These are phyloP conservation scores for Polyplosphaeria fusca DNA, from an alignment of 495 filamentous ascomycete species.

Conservation along the genomic window DNA sequence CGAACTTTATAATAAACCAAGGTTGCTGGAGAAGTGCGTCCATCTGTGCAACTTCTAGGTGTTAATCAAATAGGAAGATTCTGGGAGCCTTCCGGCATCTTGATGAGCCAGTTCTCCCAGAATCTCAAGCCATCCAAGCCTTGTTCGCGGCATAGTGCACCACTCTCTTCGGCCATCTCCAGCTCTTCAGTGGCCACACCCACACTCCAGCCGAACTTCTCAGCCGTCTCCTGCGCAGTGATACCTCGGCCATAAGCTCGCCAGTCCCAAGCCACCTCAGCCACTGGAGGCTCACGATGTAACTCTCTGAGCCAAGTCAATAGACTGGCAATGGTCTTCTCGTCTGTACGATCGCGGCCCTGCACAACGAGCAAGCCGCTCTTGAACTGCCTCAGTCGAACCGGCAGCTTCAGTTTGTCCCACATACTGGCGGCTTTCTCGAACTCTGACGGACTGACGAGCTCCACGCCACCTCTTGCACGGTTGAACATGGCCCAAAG, in stretches of 20 bases:
- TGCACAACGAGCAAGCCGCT: slow-evolving; percentile 92
- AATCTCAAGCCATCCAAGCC: slow-evolving; percentile 43
- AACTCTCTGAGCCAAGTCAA: slow-evolving; percentile 74
- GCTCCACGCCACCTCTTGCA: slow-evolving; percentile 88
- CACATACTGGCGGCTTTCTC: slow-evolving; percentile 83
- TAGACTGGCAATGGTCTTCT: slow-evolving; percentile 76
- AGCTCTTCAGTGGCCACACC: slow-evolving; percentile 95
- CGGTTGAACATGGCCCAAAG: slow-evolving; percentile 97
- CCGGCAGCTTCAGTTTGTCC: slow-evolving; percentile 82
- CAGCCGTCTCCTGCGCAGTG: slow-evolving; percentile 84
- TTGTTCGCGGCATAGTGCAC: slow-evolving; percentile 43
- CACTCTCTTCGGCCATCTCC: slow-evolving; percentile 68
- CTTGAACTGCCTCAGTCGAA: slow-evolving; percentile 82
- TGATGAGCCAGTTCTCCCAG: slow-evolving; percentile 45
- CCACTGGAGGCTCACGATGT: slow-evolving; percentile 60
- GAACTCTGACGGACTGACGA: slow-evolving; percentile 89
- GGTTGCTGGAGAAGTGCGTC: too few species aligned
- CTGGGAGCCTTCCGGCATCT: too few species aligned
- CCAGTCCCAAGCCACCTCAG: slow-evolving; percentile 72
- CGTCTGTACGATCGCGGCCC: slow-evolving; percentile 81
- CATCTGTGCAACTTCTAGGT: too few species aligned
- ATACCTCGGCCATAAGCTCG: slow-evolving; percentile 72
- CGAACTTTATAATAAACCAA: too few species aligned
- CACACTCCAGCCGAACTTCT: slow-evolving; percentile 95
- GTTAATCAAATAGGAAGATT: too few species aligned